phyloP scores from a whole-genome alignment of 2,329 filamentous ascomycete genomes.

The Fusarium pseudocircinatum region DNA sequence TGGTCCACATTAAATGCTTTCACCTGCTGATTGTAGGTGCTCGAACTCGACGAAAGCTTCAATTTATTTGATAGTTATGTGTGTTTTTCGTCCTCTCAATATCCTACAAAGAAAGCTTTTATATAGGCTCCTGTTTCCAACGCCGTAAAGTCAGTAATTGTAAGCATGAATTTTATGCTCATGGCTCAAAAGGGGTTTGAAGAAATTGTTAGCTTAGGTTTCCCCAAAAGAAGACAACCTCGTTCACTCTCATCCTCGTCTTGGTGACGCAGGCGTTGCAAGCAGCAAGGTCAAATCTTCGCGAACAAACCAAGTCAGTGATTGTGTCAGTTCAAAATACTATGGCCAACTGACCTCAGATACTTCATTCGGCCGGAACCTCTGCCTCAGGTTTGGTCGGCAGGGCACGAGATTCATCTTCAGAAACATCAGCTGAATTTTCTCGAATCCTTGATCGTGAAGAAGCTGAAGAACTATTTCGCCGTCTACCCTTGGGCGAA shows the following conservation, averaged over 20 bases:
- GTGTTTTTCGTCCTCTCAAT: not conserved
- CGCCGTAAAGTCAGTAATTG: conserved; percentile 6
- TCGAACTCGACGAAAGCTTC: not conserved
- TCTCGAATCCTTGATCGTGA: conserved; percentile 59
- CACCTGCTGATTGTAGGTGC: not conserved
- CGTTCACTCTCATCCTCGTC: conserved; percentile 26
- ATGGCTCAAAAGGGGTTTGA: conserved; percentile 10
- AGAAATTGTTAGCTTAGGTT: conserved; percentile 29
- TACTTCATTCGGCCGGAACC: conserved; percentile 19
- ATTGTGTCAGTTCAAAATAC: not conserved
- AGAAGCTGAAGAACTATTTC: conserved; percentile 63
- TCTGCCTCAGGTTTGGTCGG: conserved; percentile 30
- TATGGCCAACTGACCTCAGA: conserved; percentile 39
- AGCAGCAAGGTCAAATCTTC: conserved; percentile 8
- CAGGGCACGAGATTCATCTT: conserved; percentile 44
- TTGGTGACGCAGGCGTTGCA: not conserved
- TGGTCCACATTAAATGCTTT: not conserved
- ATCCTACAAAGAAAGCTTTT: conserved; percentile 5
- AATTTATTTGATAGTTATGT: not conserved
- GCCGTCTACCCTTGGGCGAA: conserved; percentile 50
- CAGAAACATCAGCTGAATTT: conserved; percentile 66
- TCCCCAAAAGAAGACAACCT: conserved; percentile 9
- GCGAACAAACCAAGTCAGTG: conserved; percentile 9
- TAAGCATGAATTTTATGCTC: not conserved
- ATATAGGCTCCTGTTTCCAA: not conserved